Evolutionary conservation across 164 flowering plant genomes (phyloP).

Genomic region (Nymphaea thermarum): DNA sequence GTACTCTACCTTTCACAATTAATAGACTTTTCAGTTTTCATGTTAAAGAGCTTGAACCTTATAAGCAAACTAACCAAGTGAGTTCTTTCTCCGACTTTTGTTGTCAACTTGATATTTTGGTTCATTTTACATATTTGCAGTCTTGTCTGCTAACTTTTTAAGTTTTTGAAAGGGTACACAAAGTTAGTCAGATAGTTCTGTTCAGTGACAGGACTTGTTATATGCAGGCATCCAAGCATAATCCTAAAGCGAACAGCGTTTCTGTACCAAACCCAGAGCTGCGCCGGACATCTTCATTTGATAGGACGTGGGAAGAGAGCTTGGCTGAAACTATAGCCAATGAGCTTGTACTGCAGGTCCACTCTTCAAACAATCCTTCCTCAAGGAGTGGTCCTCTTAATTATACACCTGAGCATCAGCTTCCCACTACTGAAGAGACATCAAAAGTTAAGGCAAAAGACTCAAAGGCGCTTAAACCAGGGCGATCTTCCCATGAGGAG

Average conservation of each 20-base stretch:
- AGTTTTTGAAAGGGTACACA: not conserved
- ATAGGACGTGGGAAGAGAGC: constrained; percentile 90
- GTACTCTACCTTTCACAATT: too few species aligned
- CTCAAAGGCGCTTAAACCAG: constrained; percentile 50
- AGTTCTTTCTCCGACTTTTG: not conserved
- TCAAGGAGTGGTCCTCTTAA: constrained; percentile 39
- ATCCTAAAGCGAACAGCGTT: constrained; percentile 34
- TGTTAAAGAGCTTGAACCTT: not conserved
- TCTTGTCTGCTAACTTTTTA: too few species aligned
- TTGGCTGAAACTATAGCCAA: constrained; percentile 90
- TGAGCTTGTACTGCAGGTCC: constrained; percentile 66
- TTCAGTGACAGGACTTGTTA: too few species aligned
- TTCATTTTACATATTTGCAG: not conserved
- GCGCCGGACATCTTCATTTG: constrained; percentile 90
- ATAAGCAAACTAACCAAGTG: not conserved
- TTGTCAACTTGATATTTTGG: not conserved
- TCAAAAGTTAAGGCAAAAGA: constrained; percentile 54
- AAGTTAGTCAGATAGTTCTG: not conserved
- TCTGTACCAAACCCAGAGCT: constrained; percentile 55
- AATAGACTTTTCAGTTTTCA: too few species aligned
- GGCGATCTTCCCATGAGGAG: constrained; percentile 88
- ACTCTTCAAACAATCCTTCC: constrained; percentile 30
- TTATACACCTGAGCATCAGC: constrained; percentile 39
- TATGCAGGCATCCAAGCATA: constrained; percentile 65
- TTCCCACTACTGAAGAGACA: constrained; percentile 35